These are phyloP conservation scores for Seiridium cupressi DNA, from an alignment of 2,329 filamentous ascomycete genomes.

Conservation along the genomic window DNA sequence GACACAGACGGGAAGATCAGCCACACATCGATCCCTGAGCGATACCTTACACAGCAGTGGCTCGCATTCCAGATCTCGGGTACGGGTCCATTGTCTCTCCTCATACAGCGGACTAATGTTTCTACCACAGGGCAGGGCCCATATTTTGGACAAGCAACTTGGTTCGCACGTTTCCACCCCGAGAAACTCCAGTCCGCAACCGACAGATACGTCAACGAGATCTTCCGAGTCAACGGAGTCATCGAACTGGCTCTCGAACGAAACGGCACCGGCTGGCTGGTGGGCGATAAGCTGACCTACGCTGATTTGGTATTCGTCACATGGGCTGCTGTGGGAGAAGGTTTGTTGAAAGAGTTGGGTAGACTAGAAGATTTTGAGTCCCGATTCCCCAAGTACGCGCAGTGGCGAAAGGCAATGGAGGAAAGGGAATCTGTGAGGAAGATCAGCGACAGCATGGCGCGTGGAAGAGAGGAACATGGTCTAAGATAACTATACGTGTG, in stretches of 20 bases:
- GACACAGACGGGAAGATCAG: conserved; percentile 37
- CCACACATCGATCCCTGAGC: neutral
- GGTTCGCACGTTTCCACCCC: conserved; percentile 30
- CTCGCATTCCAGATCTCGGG: conserved; percentile 42
- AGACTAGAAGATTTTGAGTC: neutral
- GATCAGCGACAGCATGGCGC: too few relatives aligned
- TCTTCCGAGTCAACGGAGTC: conserved; percentile 14
- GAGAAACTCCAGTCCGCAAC: conserved; percentile 27
- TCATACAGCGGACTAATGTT: conserved; percentile 2
- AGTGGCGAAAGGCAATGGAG: too few relatives aligned
- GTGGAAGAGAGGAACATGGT: too few relatives aligned
- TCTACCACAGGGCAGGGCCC: conserved; percentile 36
- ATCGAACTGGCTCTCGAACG: conserved; percentile 8
- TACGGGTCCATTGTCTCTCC: neutral
- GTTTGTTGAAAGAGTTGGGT: neutral
- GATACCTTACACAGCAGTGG: conserved; percentile 37
- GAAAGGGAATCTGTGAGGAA: too few relatives aligned
- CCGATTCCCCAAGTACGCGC: too few relatives aligned
- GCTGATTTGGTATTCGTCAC: conserved; percentile 19
- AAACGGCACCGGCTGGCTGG: conserved; percentile 16
- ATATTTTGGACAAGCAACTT: conserved; percentile 37
- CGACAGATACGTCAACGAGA: conserved; percentile 25
- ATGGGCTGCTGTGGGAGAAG: conserved; percentile 10
- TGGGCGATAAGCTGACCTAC: conserved; percentile 19
- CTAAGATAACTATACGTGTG: too few relatives aligned